A percentile compares a stretch with the other conserved stretches of the same genome.
Conservation (phyloP, 2,329 filamentous ascomycete genomes). For the Colletotrichum sp. region DNA sequence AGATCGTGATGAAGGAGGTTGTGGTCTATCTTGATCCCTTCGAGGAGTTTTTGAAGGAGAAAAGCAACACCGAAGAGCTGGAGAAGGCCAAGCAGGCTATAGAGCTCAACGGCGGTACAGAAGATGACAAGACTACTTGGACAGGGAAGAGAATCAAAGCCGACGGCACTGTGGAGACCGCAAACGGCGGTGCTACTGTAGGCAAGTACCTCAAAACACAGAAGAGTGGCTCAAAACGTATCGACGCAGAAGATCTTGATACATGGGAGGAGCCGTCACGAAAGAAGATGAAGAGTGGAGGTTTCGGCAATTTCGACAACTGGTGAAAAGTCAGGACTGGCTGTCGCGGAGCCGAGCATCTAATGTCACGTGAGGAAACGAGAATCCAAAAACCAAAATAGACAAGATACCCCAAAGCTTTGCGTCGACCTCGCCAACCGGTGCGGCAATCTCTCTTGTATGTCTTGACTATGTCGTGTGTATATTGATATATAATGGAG, state of each 20-base stretch:
- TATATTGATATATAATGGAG: background rate
- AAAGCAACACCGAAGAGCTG: constrained; percentile 64
- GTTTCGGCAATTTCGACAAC: constrained; percentile 93
- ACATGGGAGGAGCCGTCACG: constrained; percentile 73
- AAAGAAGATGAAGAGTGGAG: constrained; percentile 81
- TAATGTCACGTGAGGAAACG: background rate
- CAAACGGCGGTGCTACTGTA: constrained; percentile 49
- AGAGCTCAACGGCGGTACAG: constrained; percentile 70
- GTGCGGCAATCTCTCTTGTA: background rate
- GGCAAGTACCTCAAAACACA: constrained; percentile 77
- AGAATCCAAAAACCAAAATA: background rate
- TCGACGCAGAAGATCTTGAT: constrained; percentile 53
- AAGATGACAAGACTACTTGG: constrained; percentile 93
- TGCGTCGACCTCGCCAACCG: background rate
- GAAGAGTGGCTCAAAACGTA: constrained; percentile 44
- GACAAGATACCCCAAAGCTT: constrained; percentile 10
- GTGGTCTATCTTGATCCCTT: constrained; percentile 94
- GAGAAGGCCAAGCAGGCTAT: constrained; percentile 67
- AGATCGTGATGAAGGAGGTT: constrained; percentile 82
- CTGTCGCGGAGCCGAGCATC: background rate
- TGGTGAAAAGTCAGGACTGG: constrained; percentile 63
- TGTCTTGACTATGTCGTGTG: background rate
- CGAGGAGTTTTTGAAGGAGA: constrained; percentile 86
- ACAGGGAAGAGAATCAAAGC: constrained; percentile 87
- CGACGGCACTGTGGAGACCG: constrained; percentile 62